Evolutionary conservation across 2,329 filamentous ascomycete species (phyloP).

Genomic region (Ophiostoma sp.): DNA sequence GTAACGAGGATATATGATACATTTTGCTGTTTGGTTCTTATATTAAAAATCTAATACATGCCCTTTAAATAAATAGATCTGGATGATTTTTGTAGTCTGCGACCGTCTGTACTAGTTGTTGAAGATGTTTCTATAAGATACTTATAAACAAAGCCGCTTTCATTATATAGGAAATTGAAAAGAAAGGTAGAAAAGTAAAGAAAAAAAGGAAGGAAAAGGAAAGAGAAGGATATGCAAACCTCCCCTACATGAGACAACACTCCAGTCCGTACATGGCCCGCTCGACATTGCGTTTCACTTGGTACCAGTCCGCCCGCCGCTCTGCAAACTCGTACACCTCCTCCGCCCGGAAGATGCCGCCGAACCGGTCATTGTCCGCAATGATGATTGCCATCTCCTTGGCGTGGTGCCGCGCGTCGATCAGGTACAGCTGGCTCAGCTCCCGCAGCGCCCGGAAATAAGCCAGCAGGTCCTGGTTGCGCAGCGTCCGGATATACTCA

Average conservation of each 20-base stretch:
- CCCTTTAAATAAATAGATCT: neutral
- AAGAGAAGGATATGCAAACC: neutral
- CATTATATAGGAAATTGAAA: neutral
- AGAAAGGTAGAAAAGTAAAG: neutral
- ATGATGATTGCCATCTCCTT: constrained; percentile 95
- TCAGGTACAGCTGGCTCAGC: constrained; percentile 90
- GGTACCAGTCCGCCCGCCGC: constrained; percentile 89
- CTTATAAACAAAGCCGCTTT: neutral
- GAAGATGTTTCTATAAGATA: no score
- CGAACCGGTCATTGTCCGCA: constrained; percentile 82
- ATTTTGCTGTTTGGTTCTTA: neutral
- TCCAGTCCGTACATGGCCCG: constrained; percentile 96
- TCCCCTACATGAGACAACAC: constrained; percentile 77
- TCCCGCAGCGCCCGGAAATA: constrained; percentile 92
- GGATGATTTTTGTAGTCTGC: neutral
- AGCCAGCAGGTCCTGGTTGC: constrained; percentile 74
- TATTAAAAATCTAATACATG: neutral
- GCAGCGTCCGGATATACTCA: constrained; percentile 72
- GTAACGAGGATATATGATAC: neutral
- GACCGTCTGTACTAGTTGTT: neutral
- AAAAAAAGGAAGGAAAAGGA: neutral
- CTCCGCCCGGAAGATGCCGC: constrained; percentile 87
- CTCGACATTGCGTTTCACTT: constrained; percentile 82
- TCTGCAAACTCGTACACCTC: constrained; percentile 98
- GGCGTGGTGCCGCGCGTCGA: constrained; percentile 78